Evolutionary conservation across 2,329 filamentous ascomycete genomes (phyloP).

Genomic region (Pleomassaria siparia): DNA sequence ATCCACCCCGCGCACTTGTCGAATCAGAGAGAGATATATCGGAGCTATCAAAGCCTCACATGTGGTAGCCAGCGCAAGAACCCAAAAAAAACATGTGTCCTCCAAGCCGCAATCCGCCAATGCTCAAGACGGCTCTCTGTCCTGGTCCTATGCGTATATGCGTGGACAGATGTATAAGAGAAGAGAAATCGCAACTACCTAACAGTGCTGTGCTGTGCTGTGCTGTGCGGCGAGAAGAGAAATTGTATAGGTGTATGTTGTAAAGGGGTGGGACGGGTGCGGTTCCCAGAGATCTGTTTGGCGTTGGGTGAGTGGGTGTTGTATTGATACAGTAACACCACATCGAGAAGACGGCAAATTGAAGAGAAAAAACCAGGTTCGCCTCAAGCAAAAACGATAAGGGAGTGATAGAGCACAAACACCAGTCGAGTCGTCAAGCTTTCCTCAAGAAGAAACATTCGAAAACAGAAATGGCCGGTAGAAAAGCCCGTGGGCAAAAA

Average conservation of each 20-base stretch:
- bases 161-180: not conserved
- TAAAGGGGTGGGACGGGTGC: not conserved
- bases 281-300: not conserved
- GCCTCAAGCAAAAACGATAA: not conserved
- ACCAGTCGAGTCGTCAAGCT: not conserved
- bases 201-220: not conserved
- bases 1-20: not conserved
- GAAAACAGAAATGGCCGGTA: not conserved
- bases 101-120: not conserved
- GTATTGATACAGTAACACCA: no score
- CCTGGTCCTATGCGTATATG: not conserved
- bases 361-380: not conserved
- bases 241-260: not conserved
- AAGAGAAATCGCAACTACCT: not conserved
- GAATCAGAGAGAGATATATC: not conserved
- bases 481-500: slow-evolving; percentile 1
- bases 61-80: slow-evolving; percentile 1
- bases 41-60: slow-evolving; percentile 1
- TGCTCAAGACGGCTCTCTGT: not conserved
- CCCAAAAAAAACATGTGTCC: not conserved
- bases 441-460: not conserved
- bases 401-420: not conserved
- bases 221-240: no score
- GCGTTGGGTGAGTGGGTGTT: not conserved
- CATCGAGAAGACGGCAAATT: not conserved